phyloP scores from a whole-genome alignment of 305 asterid genomes.

The Fraxinus albicans region DNA sequence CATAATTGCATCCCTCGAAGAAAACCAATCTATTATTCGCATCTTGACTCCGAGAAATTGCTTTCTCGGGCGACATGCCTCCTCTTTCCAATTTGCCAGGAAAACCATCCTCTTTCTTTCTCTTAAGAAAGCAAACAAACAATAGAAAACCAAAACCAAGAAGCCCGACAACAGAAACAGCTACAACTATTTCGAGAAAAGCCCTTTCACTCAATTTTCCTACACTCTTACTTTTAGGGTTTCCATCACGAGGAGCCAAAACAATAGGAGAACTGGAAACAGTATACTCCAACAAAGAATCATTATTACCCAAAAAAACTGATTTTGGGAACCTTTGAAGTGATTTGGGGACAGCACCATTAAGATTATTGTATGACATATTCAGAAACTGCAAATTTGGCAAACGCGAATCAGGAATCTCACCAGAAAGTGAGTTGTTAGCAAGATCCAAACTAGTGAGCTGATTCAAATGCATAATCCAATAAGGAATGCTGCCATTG shows the following conservation, averaged over 20 bases:
- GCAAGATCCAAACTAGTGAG: slow-evolving; percentile 70
- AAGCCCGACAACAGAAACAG: slow-evolving; percentile 63
- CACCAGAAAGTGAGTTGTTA: slow-evolving; percentile 62
- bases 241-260: slow-evolving; percentile 48
- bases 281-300: slow-evolving; percentile 43
- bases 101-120: slow-evolving; percentile 45
- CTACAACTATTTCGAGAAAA: slow-evolving; percentile 66
- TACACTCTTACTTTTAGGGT: slow-evolving; percentile 30
- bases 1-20: slow-evolving; percentile 86
- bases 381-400: slow-evolving; percentile 63
- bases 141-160: slow-evolving; percentile 65
- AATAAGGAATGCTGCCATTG: slow-evolving; percentile 58
- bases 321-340: slow-evolving; percentile 75
- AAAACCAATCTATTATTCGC: slow-evolving; percentile 71
- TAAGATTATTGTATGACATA: slow-evolving; percentile 67
- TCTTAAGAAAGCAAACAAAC: slow-evolving; percentile 56
- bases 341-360: slow-evolving; percentile 73
- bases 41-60: slow-evolving; percentile 64
- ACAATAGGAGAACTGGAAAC: slow-evolving; percentile 43
- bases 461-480: slow-evolving; percentile 54
- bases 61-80: slow-evolving; percentile 74
- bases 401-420: slow-evolving; percentile 53
- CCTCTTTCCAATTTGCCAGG: slow-evolving; percentile 69
- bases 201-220: slow-evolving; percentile 63
- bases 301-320: slow-evolving; percentile 56